Conservation (phyloP, 2,329 filamentous ascomycete genomes). For the Hypoxylon sp. region DNA sequence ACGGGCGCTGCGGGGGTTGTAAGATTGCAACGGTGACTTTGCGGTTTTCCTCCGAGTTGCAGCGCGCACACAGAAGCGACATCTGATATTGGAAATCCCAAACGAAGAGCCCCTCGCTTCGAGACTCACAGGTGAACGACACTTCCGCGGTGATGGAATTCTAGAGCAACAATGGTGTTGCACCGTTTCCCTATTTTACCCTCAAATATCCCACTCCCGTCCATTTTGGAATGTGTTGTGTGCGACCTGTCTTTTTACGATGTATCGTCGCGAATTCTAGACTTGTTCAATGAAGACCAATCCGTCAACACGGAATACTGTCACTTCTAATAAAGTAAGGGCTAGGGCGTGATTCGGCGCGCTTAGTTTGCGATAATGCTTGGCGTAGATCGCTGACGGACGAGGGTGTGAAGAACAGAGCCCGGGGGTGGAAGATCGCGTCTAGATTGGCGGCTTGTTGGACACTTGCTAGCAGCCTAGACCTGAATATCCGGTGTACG, state of each 20-base stretch:
- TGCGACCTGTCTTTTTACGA: slow-evolving; percentile 24
- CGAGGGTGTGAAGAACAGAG: slow-evolving; percentile 40
- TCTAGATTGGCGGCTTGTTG: slow-evolving; percentile 28
- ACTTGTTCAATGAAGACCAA: slow-evolving; percentile 28
- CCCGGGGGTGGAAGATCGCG: slow-evolving; percentile 33
- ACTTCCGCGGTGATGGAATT: slow-evolving; percentile 15
- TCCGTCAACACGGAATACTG: slow-evolving; percentile 8
- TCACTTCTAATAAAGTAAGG: slow-evolving; percentile 38
- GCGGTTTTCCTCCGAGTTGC: slow-evolving; percentile 38
- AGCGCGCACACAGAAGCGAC: slow-evolving; percentile 21
- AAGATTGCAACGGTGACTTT: slow-evolving; percentile 36
- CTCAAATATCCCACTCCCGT: slow-evolving; percentile 9
- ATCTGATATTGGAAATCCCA: slow-evolving; percentile 11
- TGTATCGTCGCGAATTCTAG: slow-evolving; percentile 31
- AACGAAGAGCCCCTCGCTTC: slow-evolving; percentile 29
- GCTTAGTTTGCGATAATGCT: slow-evolving; percentile 36
- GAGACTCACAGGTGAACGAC: slow-evolving; percentile 23
- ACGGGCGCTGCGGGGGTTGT: slow-evolving; percentile 34
- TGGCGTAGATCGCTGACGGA: slow-evolving; percentile 41
- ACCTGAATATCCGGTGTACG: slow-evolving; percentile 23
- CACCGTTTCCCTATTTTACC: slow-evolving; percentile 18
- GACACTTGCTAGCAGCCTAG: slow-evolving; percentile 12
- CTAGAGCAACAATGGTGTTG: slow-evolving; percentile 12
- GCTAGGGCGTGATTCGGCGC: slow-evolving; percentile 38
- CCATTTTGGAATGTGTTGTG: slow-evolving; percentile 38